Percentiles rank a stretch among this genome's conserved stretches.
Evolutionary conservation across 805 yeast genomes (phyloP).

Genomic region (Pichia rugopelliculosa): DNA sequence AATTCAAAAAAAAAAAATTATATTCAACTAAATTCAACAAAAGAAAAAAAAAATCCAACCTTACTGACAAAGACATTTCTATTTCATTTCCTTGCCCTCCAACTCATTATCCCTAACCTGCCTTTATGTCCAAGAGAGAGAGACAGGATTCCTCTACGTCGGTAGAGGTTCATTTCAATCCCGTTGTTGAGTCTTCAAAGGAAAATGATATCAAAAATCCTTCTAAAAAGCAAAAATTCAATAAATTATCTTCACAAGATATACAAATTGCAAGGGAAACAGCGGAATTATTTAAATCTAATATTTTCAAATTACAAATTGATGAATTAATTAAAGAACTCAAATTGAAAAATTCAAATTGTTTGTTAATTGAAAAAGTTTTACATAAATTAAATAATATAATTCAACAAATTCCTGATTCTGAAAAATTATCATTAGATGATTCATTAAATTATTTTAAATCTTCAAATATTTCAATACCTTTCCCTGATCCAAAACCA

Average conservation of each 20-base stretch:
- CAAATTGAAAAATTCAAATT: constrained; percentile 60
- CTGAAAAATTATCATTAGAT: constrained; percentile 42
- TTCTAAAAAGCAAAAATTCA: constrained; percentile 10
- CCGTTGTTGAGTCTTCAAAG: no score
- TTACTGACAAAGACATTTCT: no score
- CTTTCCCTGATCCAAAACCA: constrained; percentile 90
- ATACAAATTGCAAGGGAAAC: constrained; percentile 90
- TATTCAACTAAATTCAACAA: neutral
- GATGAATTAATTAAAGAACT: constrained; percentile 85
- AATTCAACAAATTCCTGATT: constrained; percentile 56
- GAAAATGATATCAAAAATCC: neutral
- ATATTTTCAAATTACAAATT: constrained; percentile 89
- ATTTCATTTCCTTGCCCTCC: no score
- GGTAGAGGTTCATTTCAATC: neutral
- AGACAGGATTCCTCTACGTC: neutral
- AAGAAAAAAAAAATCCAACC: neutral
- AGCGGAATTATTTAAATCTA: constrained; percentile 88
- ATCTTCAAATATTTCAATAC: constrained; percentile 43
- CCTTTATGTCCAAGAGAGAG: neutral
- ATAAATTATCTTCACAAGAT: constrained; percentile 60
- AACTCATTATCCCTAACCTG: neutral
- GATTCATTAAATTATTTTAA: constrained; percentile 53
- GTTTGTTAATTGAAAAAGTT: constrained; percentile 61
- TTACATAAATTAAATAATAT: constrained; percentile 66
- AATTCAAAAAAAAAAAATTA: no score